Evolutionary conservation across 345 rosid species (phyloP).

Genomic region (Microcos paniculata): DNA sequence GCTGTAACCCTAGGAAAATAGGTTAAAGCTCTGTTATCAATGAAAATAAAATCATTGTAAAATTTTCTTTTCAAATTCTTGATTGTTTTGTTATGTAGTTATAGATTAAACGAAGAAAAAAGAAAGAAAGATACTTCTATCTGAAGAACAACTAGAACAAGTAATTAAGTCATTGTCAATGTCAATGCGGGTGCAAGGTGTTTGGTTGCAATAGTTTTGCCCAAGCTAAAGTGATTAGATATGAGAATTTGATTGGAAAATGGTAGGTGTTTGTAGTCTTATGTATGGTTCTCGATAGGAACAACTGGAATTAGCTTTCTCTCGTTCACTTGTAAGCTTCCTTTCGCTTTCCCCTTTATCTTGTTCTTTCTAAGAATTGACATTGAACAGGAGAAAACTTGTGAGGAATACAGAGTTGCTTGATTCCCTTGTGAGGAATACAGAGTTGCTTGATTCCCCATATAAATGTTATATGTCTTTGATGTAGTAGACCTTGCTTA

Average conservation of each 20-base stretch:
- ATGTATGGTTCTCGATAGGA: neutral
- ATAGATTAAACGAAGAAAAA: too few relatives aligned
- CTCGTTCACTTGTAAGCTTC: neutral
- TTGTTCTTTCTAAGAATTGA: neutral
- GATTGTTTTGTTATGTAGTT: neutral
- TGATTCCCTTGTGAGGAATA: too few relatives aligned
- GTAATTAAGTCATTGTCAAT: too few relatives aligned
- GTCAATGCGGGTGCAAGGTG: too few relatives aligned
- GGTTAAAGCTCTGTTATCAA: neutral
- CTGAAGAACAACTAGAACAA: neutral
- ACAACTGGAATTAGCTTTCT: neutral
- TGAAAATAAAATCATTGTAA: too few relatives aligned
- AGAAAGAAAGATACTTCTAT: neutral
- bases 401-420: neutral
- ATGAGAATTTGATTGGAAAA: too few relatives aligned
- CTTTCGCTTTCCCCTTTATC: neutral
- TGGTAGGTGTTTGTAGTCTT: too few relatives aligned
- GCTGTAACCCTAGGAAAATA: constrained; percentile 24
- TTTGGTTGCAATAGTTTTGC: too few relatives aligned
- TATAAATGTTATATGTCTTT: neutral
- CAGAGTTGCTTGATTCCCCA: neutral
- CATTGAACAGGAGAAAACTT: neutral
- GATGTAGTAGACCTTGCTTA: neutral
- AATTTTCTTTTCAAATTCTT: too few relatives aligned
- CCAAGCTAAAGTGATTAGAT: too few relatives aligned